Percentiles rank a stretch among this genome's conserved stretches.
Evolutionary conservation across 768 basidiomycete genomes (phyloP).

Genomic region (Mycena capillaripes): DNA sequence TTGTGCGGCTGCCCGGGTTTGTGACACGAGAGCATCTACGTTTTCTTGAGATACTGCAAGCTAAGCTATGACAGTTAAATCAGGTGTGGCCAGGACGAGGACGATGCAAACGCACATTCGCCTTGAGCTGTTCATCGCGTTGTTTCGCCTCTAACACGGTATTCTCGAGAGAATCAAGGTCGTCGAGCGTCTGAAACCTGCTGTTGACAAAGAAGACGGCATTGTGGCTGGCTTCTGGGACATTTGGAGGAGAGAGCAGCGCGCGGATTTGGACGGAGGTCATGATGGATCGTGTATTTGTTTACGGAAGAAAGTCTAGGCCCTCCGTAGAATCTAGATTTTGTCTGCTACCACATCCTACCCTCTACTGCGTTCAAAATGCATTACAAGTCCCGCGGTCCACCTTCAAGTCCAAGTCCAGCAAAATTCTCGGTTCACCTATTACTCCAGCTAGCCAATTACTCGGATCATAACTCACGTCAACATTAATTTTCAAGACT

Average conservation of each 20-base stretch:
- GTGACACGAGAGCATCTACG: conserved; percentile 60
- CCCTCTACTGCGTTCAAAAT: neutral
- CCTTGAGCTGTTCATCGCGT: conserved; percentile 55
- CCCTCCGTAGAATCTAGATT: neutral
- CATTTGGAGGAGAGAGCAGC: conserved; percentile 64
- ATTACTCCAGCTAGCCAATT: too few species aligned
- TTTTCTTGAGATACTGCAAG: conserved; percentile 65
- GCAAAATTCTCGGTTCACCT: too few species aligned
- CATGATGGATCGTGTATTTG: conserved; percentile 42
- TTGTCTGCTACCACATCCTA: neutral
- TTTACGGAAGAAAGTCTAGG: conserved; percentile 19
- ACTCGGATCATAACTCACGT: conserved; percentile 11
- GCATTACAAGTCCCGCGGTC: neutral
- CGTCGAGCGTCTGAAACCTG: conserved; percentile 61
- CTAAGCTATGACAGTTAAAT: conserved; percentile 66
- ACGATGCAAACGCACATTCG: conserved; percentile 57
- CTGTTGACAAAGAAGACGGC: conserved; percentile 58
- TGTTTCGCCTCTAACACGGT: conserved; percentile 58
- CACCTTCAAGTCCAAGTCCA: neutral
- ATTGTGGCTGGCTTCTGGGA: conserved; percentile 50
- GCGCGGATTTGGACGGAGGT: conserved; percentile 60
- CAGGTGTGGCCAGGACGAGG: conserved; percentile 41
- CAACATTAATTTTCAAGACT: neutral
- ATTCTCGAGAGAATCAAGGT: conserved; percentile 63
- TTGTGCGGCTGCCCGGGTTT: conserved; percentile 63